Evolutionary conservation across 352 stramenopile species (phyloP), one percentile per base, ranked within the genome.

Genomic region (Pythium coloratum): DNA sequence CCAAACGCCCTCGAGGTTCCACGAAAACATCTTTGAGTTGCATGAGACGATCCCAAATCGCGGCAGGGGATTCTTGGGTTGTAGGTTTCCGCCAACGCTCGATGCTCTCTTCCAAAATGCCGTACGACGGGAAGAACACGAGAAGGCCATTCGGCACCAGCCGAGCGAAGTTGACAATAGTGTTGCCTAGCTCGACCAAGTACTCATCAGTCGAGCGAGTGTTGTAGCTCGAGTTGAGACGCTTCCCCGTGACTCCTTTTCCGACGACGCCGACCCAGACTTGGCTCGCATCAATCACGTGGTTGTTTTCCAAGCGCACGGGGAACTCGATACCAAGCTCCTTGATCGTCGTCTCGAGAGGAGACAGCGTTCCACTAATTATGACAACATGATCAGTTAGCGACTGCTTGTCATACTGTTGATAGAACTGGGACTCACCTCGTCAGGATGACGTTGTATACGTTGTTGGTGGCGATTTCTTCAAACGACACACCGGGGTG

Each of bases 111-210:
- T 98, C 81, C 76, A 99, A 89, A 57, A 98, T 96, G n/a, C 80
- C 83, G 66, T 99, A 99, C 47, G 94, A 99, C n/a, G 98, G 97
- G 67, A 99, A 99, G 76, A 99, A 99, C 0, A 99, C 88, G 18
- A 99, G 88, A 56, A 99, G 79, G 3, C 98, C 98, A 54, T 97
- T 97, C 3, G 97, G 97, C 18, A 99, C 94, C n/a, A 98, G 79
- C 8, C 88, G 85, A 44, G 87, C 89, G 16, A 99, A 90, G 68
- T 92, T 98, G 6, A 97, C 88, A 36, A 99, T 89, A 0, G 97
- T 99, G 58, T 98, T 97, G 10, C 97, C 97, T 6, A 99, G 76
- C 72, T 99, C 97, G 44, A 91, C 66, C 71, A 98, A 82, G 70
- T 99, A 99, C 32, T 94, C 86, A 46, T 92, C 83, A 10, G 92